These are phyloP conservation scores for Lepidium africanum DNA, from an alignment of 345 rosid genomes.

Conservation along the genomic window DNA sequence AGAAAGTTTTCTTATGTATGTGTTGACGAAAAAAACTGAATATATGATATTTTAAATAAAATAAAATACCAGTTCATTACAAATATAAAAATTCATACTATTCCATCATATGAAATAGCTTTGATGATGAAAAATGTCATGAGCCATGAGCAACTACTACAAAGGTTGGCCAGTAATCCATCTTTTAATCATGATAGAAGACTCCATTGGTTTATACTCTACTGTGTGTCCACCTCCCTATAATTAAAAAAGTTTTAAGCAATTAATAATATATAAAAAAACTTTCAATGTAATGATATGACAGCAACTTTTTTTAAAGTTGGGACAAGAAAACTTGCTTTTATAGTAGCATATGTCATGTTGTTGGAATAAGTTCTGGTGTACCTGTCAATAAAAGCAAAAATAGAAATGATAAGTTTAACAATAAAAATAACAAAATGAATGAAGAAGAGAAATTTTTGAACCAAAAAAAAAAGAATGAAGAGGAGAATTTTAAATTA, in stretches of 20 bases:
- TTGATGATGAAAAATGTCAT: too few species aligned
- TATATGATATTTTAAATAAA: too few species aligned
- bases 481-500: not conserved
- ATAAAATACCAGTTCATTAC: too few species aligned
- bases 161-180: constrained; percentile 19
- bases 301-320: not conserved
- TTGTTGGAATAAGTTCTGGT: constrained; percentile 40
- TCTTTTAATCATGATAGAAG: constrained; percentile 11
- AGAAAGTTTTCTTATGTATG: too few species aligned
- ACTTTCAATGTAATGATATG: not conserved
- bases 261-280: not conserved
- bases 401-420: not conserved
- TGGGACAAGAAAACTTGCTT: constrained; percentile 29
- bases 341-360: constrained; percentile 55
- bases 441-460: not conserved
- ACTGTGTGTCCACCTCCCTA: constrained; percentile 27
- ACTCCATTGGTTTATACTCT: constrained; percentile 7
- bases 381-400: constrained; percentile 22
- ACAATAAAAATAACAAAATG: not conserved
- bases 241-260: not conserved
- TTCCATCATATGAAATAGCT: too few species aligned
- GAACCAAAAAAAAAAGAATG: not conserved
- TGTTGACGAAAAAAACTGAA: too few species aligned
- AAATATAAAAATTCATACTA: too few species aligned
- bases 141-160: not conserved